phyloP scores from a whole-genome alignment of 2,329 filamentous ascomycete genomes.

The Tolypocladium ovalisporum region DNA sequence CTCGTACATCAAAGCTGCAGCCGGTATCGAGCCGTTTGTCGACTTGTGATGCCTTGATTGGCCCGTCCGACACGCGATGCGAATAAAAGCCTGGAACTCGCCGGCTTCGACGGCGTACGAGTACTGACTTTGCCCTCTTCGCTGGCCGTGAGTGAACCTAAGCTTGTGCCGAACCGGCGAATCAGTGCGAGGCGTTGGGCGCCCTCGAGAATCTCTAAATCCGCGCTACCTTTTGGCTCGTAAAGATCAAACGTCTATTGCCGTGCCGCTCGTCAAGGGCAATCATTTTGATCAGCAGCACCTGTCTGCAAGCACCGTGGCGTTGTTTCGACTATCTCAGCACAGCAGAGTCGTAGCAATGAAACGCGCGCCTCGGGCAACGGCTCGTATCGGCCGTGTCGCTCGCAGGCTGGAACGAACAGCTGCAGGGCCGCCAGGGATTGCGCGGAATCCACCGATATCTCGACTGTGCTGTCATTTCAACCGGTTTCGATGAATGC shows the following conservation, averaged over 20 bases:
- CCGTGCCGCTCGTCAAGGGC: background rate
- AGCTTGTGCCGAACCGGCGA: background rate
- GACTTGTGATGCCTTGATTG: background rate
- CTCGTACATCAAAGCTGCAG: background rate
- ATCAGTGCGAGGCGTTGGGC: background rate
- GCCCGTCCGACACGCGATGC: background rate
- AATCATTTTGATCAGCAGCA: background rate
- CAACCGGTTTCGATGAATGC: background rate
- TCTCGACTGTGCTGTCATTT: background rate
- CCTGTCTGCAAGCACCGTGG: background rate
- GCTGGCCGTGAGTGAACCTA: background rate
- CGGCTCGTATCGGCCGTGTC: background rate
- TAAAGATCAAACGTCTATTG: background rate
- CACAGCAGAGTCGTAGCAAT: background rate
- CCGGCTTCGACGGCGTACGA: background rate
- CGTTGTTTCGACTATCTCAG: background rate
- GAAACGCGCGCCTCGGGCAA: background rate
- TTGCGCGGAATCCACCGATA: background rate
- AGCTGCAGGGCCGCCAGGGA: background rate
- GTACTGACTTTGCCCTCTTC: background rate
- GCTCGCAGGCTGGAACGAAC: background rate
- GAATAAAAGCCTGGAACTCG: background rate
- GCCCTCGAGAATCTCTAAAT: background rate
- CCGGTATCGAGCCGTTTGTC: background rate
- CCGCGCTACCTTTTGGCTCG: background rate